Conservation (phyloP, 805 yeast genomes). For the Scheffersomyces lignosus region DNA sequence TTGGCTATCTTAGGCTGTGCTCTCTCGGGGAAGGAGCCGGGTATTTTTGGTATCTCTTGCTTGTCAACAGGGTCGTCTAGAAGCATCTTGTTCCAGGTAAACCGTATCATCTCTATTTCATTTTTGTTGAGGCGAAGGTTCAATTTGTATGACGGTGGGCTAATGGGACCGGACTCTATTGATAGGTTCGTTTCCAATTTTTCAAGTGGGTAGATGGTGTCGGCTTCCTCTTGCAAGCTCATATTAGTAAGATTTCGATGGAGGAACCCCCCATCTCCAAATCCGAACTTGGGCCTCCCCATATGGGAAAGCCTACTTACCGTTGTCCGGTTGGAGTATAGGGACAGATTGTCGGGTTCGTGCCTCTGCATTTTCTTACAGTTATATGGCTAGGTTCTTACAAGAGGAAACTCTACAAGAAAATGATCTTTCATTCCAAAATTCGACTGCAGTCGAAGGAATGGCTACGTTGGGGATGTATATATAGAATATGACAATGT, state of each 20-base stretch:
- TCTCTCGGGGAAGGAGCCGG: conserved; percentile 40
- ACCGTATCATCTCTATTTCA: conserved; percentile 47
- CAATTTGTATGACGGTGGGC: conserved; percentile 16
- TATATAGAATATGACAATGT: too few relatives aligned
- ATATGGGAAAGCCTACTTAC: neutral
- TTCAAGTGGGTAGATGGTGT: conserved; percentile 16
- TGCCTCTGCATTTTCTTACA: too few relatives aligned
- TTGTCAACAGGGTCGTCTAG: conserved; percentile 31
- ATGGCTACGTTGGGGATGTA: too few relatives aligned
- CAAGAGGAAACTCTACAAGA: too few relatives aligned
- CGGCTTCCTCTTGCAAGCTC: conserved; percentile 5
- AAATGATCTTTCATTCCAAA: too few relatives aligned
- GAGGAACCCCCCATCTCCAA: too few relatives aligned
- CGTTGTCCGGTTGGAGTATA: neutral
- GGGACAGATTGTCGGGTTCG: too few relatives aligned
- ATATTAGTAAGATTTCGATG: too few relatives aligned
- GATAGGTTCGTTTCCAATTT: conserved; percentile 15
- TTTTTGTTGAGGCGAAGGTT: conserved; percentile 19
- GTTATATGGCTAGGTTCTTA: too few relatives aligned
- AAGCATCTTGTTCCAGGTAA: conserved; percentile 46
- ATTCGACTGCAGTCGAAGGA: too few relatives aligned
- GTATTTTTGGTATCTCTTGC: conserved; percentile 13
- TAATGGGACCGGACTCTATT: conserved; percentile 11
- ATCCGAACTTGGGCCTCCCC: neutral
- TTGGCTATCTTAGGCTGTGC: neutral